Conservation (phyloP, 441 rosid genomes). For the Rhodomyrtus psidioides region DNA sequence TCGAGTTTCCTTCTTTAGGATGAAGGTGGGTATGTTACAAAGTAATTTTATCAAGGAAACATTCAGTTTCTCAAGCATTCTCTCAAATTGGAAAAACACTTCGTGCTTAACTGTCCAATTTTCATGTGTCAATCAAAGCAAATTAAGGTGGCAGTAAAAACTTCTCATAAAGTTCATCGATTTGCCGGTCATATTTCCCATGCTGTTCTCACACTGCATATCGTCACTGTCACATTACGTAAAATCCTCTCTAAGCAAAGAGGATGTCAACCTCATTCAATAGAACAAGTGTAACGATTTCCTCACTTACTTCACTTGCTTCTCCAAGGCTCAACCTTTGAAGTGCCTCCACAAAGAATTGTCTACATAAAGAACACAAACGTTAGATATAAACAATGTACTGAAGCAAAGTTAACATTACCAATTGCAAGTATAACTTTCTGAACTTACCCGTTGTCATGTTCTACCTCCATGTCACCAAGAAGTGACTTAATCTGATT, state of each 20-base stretch:
- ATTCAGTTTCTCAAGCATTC: no score
- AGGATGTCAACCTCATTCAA: neutral
- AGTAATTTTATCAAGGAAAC: no score
- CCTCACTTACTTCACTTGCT: slow-evolving; percentile 21
- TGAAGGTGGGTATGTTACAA: no score
- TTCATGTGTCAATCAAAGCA: no score
- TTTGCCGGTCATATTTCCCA: slow-evolving; percentile 46
- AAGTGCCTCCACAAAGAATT: slow-evolving; percentile 57
- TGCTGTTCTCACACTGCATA: slow-evolving; percentile 58
- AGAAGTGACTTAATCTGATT: no score
- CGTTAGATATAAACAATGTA: neutral
- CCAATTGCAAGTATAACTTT: neutral
- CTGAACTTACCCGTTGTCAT: no score
- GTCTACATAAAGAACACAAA: slow-evolving; percentile 24
- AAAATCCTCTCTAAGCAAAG: neutral
- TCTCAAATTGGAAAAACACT: no score
- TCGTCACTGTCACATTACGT: slow-evolving; percentile 1
- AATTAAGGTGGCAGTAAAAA: no score
- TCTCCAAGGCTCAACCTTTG: slow-evolving; percentile 79
- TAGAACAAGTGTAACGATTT: neutral
- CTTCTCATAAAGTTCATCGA: no score
- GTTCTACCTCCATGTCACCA: no score
- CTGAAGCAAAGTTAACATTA: neutral
- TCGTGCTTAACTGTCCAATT: no score
- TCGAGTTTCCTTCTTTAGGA: no score